Percentiles rank a stretch among this genome's conserved stretches.
phyloP scores from a whole-genome alignment of 2,329 filamentous ascomycete genomes.

The Teratosphaeria destructans region DNA sequence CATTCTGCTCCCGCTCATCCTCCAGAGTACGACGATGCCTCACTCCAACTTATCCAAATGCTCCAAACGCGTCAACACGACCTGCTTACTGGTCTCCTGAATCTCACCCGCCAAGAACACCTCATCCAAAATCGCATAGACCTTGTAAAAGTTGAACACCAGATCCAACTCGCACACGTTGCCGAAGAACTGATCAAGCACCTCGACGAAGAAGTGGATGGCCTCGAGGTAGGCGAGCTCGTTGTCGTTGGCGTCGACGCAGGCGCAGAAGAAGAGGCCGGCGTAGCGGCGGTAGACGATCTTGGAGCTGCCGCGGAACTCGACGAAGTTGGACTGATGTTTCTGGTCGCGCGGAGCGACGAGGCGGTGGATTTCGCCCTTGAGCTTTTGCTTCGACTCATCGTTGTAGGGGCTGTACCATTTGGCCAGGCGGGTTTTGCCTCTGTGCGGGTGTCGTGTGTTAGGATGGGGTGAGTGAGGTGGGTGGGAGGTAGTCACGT shows the following conservation, averaged over 20 bases:
- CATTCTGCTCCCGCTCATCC: not conserved
- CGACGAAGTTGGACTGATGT: constrained; percentile 99
- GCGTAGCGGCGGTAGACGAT: constrained; percentile 96
- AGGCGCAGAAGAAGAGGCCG: constrained; percentile 97
- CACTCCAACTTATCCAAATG: constrained; percentile 94
- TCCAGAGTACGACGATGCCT: not conserved
- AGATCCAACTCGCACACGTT: constrained; percentile 98
- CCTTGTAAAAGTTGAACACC: constrained; percentile 65
- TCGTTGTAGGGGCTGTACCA: constrained; percentile 99
- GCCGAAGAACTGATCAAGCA: constrained; percentile 95
- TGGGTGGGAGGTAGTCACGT: constrained; percentile 12
- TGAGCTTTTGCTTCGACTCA: constrained; percentile 97
- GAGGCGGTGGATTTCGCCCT: constrained; percentile 97
- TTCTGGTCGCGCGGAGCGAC: constrained; percentile 97
- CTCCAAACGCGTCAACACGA: constrained; percentile 85
- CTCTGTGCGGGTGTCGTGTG: constrained; percentile 43
- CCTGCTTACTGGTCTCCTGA: constrained; percentile 97
- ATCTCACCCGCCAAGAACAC: constrained; percentile 97
- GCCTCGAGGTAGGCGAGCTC: constrained; percentile 94
- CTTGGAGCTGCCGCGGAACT: constrained; percentile 77
- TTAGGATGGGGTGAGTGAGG: constrained; percentile 1
- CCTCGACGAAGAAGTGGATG: constrained; percentile 99
- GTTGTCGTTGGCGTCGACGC: constrained; percentile 98
- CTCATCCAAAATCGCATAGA: constrained; percentile 97
- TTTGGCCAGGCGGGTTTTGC: constrained; percentile 95